Base-by-base conservation (phyloP, 2,329 filamentous ascomycete genomes). In the Rugonectria rugulosa region DNA sequence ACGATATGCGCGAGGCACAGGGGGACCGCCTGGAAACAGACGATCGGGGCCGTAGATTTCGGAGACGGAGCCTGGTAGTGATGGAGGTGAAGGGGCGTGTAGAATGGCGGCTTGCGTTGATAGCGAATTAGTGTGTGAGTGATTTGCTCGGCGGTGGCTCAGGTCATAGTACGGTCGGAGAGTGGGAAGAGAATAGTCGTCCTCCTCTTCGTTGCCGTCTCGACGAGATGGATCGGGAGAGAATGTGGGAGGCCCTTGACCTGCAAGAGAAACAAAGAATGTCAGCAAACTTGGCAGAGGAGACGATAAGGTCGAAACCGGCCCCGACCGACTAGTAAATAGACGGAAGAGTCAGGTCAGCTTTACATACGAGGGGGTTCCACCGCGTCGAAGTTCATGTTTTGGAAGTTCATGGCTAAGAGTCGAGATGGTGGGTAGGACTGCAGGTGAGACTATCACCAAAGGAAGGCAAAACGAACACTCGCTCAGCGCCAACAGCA, bases 21-120 rank as follows among this genome's bases (percentile, higher is more conserved):
- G 71, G 21, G 72, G 70, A 5, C 70, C 71, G 17, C 47, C 47
- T n/a, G 47, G 47, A 60, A 72, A 74, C 12, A 75, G 69, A 51
- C 75, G 73, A 40, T 79, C 75, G 6, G 76, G 74, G 3, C 76
- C 78, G 72, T 81, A 78, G 24, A 78, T 69, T 54, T 81, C 78
- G 43, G 72, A 60, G 23, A 70, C 64, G 27, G 77, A 75, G 24
- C 70, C 62, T 17, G 68, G 67, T 12, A 71, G 65, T 24, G 72
- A 71, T 9, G 75, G 74, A 27, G 75, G 77, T 15, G 77, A 75
- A 2, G 77, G 76, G 2, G 73, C 73, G 61, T 67, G 72, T 56
- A 59, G 70, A 51, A 59, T 66, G 52, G 55, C 62, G 21, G 72
- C 71, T 31, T 76, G 74, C 14, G 76, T 69, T 15, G 74, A 74